Evolutionary conservation across 257 asterid species (phyloP).

Genomic region (Nicotiana sylvestris): DNA sequence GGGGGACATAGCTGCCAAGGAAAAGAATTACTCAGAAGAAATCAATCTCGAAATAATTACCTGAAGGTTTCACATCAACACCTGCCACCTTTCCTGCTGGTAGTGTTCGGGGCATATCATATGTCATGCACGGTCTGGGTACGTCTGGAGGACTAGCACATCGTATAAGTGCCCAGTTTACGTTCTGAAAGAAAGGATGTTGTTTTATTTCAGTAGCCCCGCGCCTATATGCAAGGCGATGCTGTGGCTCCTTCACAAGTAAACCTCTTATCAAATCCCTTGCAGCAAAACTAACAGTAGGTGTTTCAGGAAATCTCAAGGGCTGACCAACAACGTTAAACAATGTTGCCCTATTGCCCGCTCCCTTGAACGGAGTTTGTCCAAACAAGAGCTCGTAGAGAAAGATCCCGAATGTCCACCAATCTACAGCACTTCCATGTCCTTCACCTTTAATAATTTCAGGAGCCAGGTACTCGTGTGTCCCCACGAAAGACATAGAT

Average conservation of each 20-base stretch:
- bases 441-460: constrained; percentile 67
- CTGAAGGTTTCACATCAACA: constrained; percentile 46
- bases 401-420: constrained; percentile 71
- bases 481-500: constrained; percentile 70
- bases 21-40: constrained; percentile 36
- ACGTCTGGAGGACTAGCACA: constrained; percentile 66
- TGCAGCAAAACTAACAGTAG: constrained; percentile 59
- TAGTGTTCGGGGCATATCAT: constrained; percentile 24
- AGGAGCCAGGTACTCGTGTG: constrained; percentile 64
- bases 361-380: constrained; percentile 57
- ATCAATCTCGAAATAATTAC: constrained; percentile 61
- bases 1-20: neutral
- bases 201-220: constrained; percentile 68
- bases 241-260: constrained; percentile 63
- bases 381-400: constrained; percentile 58
- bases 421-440: constrained; percentile 68
- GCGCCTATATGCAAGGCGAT: constrained; percentile 60
- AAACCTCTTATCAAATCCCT: constrained; percentile 60
- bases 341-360: constrained; percentile 56
- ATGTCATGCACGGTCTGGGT: constrained; percentile 38
- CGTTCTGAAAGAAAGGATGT: constrained; percentile 56
- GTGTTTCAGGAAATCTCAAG: constrained; percentile 52
- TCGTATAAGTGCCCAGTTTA: constrained; percentile 62
- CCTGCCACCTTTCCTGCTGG: constrained; percentile 25
- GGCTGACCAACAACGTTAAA: constrained; percentile 71